phyloP scores from a whole-genome alignment of 2,329 filamentous ascomycete genomes.

The Stachybotrys chartarum region DNA sequence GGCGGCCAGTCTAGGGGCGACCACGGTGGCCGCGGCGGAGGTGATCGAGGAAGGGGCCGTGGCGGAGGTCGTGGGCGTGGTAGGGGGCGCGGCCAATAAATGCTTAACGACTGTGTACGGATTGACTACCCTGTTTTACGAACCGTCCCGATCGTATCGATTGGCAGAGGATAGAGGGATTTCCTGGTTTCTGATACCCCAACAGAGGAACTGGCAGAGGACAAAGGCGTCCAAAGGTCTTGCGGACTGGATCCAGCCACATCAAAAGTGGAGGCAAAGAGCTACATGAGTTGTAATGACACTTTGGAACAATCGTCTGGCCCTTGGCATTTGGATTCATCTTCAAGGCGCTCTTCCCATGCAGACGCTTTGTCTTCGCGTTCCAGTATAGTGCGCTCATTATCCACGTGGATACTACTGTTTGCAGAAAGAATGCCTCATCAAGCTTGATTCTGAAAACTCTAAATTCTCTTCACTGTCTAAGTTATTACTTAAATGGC shows the following conservation, averaged over 20 bases:
- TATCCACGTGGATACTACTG: too few species aligned
- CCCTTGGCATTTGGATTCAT: too few species aligned
- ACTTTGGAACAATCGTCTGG: too few species aligned
- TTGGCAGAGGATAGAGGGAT: background rate
- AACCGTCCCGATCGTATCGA: background rate
- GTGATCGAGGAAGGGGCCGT: conserved; percentile 33
- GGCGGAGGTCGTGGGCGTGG: conserved; percentile 31
- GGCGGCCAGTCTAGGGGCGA: conserved; percentile 52
- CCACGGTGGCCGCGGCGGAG: conserved; percentile 46
- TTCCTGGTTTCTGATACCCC: background rate
- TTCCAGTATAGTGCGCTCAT: too few species aligned
- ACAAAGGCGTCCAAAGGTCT: background rate
- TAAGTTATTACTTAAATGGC: background rate
- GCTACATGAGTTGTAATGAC: too few species aligned
- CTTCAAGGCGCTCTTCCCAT: too few species aligned
- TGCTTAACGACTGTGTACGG: background rate
- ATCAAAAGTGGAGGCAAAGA: background rate
- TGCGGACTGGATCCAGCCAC: background rate
- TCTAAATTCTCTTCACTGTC: background rate
- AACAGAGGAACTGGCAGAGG: background rate
- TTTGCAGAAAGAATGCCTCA: too few species aligned
- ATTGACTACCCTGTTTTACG: background rate
- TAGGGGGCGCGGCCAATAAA: conserved; percentile 25
- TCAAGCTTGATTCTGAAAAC: background rate
- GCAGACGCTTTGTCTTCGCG: too few species aligned